Evolutionary conservation across 257 asterid genomes (phyloP).

Genomic region (Gentiana macrophylla): DNA sequence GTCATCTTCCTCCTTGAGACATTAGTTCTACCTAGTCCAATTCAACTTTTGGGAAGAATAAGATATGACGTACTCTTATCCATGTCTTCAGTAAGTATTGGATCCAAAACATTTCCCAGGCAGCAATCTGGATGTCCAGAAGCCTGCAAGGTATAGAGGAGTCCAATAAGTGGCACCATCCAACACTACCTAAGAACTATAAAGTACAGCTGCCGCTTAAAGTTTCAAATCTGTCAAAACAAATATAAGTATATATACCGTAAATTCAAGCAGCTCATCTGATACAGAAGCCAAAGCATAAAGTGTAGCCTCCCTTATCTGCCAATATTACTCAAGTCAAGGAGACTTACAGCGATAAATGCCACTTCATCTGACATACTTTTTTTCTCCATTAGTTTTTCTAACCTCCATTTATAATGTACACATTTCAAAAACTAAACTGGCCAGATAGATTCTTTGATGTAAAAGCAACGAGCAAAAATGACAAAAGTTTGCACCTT

Average conservation of each 20-base stretch:
- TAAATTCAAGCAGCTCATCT: slow-evolving; percentile 72
- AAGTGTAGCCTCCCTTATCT: slow-evolving; percentile 88
- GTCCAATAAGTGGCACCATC: slow-evolving; percentile 1
- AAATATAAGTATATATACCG: slow-evolving; percentile 32
- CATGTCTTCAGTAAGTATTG: slow-evolving; percentile 67
- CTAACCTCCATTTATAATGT: too few species aligned
- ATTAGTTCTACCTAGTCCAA: background rate
- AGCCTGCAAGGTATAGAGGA: slow-evolving; percentile 32
- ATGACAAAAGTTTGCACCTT: too few species aligned
- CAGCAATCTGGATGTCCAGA: slow-evolving; percentile 30
- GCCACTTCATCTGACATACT: too few species aligned
- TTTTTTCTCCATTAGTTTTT: too few species aligned
- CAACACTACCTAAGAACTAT: background rate
- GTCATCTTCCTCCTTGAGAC: slow-evolving; percentile 2
- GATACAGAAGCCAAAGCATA: slow-evolving; percentile 83
- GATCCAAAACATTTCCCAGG: slow-evolving; percentile 54
- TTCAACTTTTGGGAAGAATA: slow-evolving; percentile 7
- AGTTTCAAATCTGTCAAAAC: too few species aligned
- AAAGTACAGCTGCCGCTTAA: background rate
- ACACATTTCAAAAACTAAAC: too few species aligned
- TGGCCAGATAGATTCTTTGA: too few species aligned
- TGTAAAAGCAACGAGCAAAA: too few species aligned
- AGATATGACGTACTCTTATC: slow-evolving; percentile 47
- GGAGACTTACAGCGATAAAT: too few species aligned
- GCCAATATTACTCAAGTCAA: slow-evolving; percentile 14